These are phyloP conservation scores for Yarrowia keelungensis DNA, from an alignment of 805 yeast species.

Conservation along the genomic window DNA sequence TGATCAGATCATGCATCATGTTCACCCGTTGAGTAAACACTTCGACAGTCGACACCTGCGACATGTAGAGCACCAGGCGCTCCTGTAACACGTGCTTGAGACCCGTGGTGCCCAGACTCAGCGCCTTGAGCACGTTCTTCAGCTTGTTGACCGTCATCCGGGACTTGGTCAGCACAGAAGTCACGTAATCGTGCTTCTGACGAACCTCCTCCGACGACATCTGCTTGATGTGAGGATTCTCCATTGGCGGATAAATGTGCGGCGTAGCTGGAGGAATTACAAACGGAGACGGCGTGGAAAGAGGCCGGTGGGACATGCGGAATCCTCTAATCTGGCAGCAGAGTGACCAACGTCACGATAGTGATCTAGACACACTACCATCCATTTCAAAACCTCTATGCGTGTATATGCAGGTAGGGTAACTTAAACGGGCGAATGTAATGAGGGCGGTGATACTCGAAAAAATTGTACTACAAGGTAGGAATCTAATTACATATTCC, in stretches of 20 bases:
- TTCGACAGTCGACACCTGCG: background rate
- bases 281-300: slow-evolving; percentile 11
- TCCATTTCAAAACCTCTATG: background rate
- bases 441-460: no score
- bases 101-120: slow-evolving; percentile 61
- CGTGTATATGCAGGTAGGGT: slow-evolving; percentile 36
- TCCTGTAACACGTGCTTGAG: slow-evolving; percentile 67
- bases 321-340: background rate
- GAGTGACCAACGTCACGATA: slow-evolving; percentile 8
- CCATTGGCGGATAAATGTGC: background rate
- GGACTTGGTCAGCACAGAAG: background rate
- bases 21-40: background rate
- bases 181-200: slow-evolving; percentile 1
- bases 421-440: background rate
- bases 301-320: background rate
- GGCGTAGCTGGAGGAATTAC: slow-evolving; percentile 7
- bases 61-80: slow-evolving; percentile 58
- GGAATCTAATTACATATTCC: background rate
- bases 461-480: background rate
- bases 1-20: background rate
- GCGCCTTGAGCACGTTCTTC: slow-evolving; percentile 45
- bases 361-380: background rate
- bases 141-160: slow-evolving; percentile 48
- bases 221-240: background rate
- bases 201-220: background rate